These are phyloP conservation scores for Atalantia buxifolia DNA, from an alignment of 345 rosid genomes.

Conservation along the genomic window DNA sequence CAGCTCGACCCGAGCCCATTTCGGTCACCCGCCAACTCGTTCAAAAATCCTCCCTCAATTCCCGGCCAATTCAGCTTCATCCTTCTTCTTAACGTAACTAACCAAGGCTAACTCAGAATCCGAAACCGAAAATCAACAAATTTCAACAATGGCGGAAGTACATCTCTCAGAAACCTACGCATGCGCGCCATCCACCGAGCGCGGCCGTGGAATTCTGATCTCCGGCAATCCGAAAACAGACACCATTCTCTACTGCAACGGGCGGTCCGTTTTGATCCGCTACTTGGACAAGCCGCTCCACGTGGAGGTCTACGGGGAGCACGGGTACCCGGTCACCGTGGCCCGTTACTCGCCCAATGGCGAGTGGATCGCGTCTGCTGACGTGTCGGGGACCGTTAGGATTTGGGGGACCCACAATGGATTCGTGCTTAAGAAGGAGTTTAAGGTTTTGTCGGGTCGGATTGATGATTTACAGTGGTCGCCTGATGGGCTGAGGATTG, in stretches of 20 bases:
- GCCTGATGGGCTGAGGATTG: slow-evolving; percentile 89
- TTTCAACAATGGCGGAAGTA: not conserved
- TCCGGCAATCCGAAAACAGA: slow-evolving; percentile 72
- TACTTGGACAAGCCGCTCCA: slow-evolving; percentile 77
- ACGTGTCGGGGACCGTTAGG: slow-evolving; percentile 79
- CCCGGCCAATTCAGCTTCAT: not conserved
- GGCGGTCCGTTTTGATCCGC: slow-evolving; percentile 80
- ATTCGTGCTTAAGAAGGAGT: slow-evolving; percentile 87
- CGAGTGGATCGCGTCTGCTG: slow-evolving; percentile 98
- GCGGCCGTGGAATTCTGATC: slow-evolving; percentile 87
- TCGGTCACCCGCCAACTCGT: slow-evolving; percentile 9
- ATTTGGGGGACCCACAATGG: slow-evolving; percentile 88
- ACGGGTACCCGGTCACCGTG: slow-evolving; percentile 88
- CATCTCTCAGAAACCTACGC: slow-evolving; percentile 61
- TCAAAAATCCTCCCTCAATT: slow-evolving; percentile 11
- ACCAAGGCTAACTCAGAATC: not conserved
- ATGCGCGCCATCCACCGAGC: slow-evolving; percentile 86
- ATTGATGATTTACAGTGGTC: slow-evolving; percentile 99
- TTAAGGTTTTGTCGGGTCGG: slow-evolving; percentile 85
- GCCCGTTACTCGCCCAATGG: slow-evolving; percentile 97
- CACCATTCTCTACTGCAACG: slow-evolving; percentile 75
- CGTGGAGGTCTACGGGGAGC: slow-evolving; percentile 84
- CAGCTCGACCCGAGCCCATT: not conserved
- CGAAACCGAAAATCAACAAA: no score
- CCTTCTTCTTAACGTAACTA: not conserved